Percentiles rank a stretch among this genome's conserved stretches.
These are phyloP conservation scores for Diplosphaera chodatii DNA, from an alignment of 139 green algal species.

Conservation along the genomic window DNA sequence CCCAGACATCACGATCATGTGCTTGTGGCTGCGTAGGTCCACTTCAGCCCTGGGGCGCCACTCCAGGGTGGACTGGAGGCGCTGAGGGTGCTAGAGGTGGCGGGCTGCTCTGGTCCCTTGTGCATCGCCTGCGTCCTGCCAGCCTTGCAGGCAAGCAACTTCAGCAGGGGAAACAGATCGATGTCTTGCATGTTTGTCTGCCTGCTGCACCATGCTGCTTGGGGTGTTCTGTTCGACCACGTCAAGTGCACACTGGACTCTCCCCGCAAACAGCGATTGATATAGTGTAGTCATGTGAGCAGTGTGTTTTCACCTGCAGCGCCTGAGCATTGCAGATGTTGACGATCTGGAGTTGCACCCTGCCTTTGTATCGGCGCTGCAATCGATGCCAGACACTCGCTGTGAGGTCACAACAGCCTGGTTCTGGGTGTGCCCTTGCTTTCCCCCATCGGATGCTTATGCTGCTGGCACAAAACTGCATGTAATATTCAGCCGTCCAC, in stretches of 20 bases:
- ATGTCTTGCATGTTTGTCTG: no score
- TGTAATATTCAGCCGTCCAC: no score
- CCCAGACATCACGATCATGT: no score
- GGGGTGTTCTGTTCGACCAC: no score
- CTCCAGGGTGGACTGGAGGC: background rate
- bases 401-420: background rate
- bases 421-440: background rate
- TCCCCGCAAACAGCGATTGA: no score
- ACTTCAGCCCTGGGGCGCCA: background rate
- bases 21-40: no score
- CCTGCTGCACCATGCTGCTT: no score
- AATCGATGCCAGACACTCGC: background rate
- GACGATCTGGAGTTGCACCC: background rate
- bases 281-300: no score
- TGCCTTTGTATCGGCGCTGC: background rate
- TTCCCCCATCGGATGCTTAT: no score
- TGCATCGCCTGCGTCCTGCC: background rate
- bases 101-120: background rate
- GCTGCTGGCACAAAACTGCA: no score
- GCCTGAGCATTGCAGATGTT: background rate
- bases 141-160: background rate
- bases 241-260: no score
- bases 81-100: background rate
- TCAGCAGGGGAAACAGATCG: no score
- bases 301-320: background rate